Base-by-base conservation (phyloP, 148 eudicot species). In the Fagopyrum homotropicum region DNA sequence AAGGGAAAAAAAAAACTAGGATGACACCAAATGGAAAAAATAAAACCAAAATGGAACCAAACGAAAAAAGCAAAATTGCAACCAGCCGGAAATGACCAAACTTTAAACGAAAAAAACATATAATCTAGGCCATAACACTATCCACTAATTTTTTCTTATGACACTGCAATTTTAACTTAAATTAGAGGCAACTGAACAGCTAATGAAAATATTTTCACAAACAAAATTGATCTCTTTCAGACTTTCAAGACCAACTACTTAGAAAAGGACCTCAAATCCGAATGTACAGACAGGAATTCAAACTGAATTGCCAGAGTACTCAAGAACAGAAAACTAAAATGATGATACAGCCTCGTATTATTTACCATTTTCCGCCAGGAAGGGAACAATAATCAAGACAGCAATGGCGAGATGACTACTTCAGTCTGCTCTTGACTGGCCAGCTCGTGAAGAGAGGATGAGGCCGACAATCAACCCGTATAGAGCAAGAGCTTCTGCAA, bases 381-480 rank as follows among this genome's bases (percentile, higher is more conserved):
- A 15, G 47, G 43, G 71, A n/a, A 40, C 17, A 66, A 35, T 61
- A 12, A 61, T 29, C 44, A 11, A 11, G 69, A 9, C 15, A 11
- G 40, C n/a, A 6, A 72, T 8, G 74, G 30, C 5, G 40, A 72
- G 74, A 60, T 35, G 66, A 46, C 55, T 7, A 19, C 54, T 9
- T 72, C 15, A 85, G 43, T 85, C 88, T 29, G 86, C 86, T 81
- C 86, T 83, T 15, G 89, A 86, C 57, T 84, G 89, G 57, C 89
- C 89, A 76, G 86, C 89, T 17, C 89, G 85, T 26, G 86, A 86
- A 66, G 86, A 84, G 82, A 86, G 78, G 77, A 86, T 86, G 76
- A 86, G 83, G 40, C 86, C 86, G 5, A 86, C 89, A 73, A 86
- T 84, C 80, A 86, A 86, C 74, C 89, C 89, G n/a, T 83, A 86